Evolutionary conservation across 2,329 filamentous ascomycete species (phyloP), one percentile per base, ranked within the genome.

Genomic region (Talaromyces sp.): DNA sequence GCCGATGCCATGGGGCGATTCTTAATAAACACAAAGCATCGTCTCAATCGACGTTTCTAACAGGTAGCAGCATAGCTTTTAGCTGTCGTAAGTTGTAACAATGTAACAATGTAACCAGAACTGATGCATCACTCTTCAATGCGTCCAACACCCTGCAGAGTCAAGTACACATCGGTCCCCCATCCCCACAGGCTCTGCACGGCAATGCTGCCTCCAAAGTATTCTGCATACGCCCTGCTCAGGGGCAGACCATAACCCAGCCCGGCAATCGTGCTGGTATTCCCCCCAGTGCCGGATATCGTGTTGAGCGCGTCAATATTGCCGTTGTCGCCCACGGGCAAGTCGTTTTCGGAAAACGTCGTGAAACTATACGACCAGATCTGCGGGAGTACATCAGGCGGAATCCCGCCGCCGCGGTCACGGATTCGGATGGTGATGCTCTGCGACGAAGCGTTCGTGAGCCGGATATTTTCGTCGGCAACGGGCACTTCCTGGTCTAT

Each of bases 281-380:
- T 53, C 0, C 85, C 86, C 59, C 87, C 88, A 32, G 87, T 86
- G 1, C 84, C 84, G 1, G 90, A 88, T 55, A 97, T 88, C 4
- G 88, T 87, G 69, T 88, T 89, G 64, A 97, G 77, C 0, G 89
- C 90, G 70, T 90, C 87, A 71, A 86, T 82, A 55, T 80, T 81
- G 15, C 78, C 76, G 61, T 85, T 80, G 64, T 85, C 76, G 2
- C 77, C 74, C 6, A 75, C 68, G 3, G 78, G 70, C 67, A 81
- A 71, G 66, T 84, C 76, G 59, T 88, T 83, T 25, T 91, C 91
- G 61, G 86, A 88, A 75, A 98, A 98, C 0, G 95, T 99, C 22
- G 93, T 97, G 74, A 97, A 99, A 65, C 91, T 95, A 74, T 98
- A 99, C 7, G 92, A 93, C 93, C 95, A 99, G 62, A 99, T 93